Conservation (phyloP, 495 filamentous ascomycete genomes). For the Penicillium nucicola region DNA sequence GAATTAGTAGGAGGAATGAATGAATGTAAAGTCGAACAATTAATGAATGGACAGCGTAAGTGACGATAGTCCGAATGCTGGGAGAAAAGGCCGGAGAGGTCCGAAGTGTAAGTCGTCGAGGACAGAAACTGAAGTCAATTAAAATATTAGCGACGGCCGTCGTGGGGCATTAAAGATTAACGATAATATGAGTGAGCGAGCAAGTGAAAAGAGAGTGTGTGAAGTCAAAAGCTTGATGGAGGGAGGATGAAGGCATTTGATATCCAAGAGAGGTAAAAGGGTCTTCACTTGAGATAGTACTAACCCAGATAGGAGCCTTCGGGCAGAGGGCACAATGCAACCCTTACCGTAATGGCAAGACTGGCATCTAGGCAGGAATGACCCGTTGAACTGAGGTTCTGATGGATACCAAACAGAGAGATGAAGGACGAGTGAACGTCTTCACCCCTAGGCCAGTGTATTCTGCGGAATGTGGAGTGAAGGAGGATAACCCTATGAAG, state of each 20-base stretch:
- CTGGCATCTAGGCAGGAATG: conserved; percentile 56
- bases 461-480: conserved; percentile 55
- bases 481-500: conserved; percentile 44
- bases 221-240: conserved; percentile 8
- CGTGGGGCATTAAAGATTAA: conserved; percentile 21
- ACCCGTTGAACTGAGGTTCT: conserved; percentile 39
- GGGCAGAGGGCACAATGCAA: conserved; percentile 49
- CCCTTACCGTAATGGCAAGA: conserved; percentile 66
- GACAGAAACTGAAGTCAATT: conserved; percentile 47
- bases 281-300: conserved; percentile 30
- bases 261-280: conserved; percentile 22
- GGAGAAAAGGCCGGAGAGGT: conserved; percentile 28
- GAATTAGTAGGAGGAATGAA: conserved; percentile 46
- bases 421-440: conserved; percentile 71
- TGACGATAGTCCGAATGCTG: conserved; percentile 40
- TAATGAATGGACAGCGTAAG: conserved; percentile 41
- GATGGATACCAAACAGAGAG: conserved; percentile 45
- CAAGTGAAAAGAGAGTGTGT: neutral
- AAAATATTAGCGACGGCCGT: conserved; percentile 27
- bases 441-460: conserved; percentile 55
- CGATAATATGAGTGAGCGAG: conserved; percentile 4
- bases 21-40: conserved; percentile 54
- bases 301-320: conserved; percentile 48
- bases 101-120: conserved; percentile 38
- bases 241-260: conserved; percentile 23